Conservation (phyloP, 2,329 filamentous ascomycete genomes). For the Diaporthe eres region DNA sequence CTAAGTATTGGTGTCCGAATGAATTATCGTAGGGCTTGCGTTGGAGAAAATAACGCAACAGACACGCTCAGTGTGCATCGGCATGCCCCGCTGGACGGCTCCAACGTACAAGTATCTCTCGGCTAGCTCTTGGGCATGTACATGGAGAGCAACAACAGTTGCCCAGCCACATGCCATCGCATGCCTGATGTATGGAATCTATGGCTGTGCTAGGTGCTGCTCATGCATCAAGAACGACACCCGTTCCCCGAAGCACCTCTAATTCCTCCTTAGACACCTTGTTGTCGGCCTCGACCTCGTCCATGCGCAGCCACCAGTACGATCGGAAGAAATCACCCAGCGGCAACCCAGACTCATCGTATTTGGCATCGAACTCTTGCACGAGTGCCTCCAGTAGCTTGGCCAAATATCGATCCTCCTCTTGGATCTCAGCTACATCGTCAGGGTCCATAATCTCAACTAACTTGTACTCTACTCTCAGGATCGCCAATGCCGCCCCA, state of each 20-base stretch:
- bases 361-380: slow-evolving; percentile 7
- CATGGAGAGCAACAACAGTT: too few species aligned
- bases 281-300: neutral
- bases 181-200: too few species aligned
- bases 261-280: neutral
- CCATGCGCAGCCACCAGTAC: slow-evolving; percentile 10
- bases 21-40: too few species aligned
- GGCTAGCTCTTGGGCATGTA: too few species aligned
- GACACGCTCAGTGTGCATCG: too few species aligned
- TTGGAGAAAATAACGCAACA: too few species aligned
- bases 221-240: neutral
- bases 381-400: neutral
- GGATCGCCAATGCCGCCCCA: neutral
- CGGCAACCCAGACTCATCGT: neutral
- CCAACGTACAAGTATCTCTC: too few species aligned
- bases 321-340: neutral
- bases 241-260: neutral
- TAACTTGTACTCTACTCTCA: neutral
- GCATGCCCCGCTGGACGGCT: too few species aligned
- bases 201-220: too few species aligned
- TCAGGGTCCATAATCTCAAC: neutral
- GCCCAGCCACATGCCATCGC: too few species aligned
- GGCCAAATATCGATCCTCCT: slow-evolving; percentile 3
- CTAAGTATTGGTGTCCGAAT: too few species aligned
- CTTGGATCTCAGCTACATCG: slow-evolving; percentile 9